These are phyloP conservation scores for Candida ortonii DNA, from an alignment of 805 yeast species.

Conservation along the genomic window DNA sequence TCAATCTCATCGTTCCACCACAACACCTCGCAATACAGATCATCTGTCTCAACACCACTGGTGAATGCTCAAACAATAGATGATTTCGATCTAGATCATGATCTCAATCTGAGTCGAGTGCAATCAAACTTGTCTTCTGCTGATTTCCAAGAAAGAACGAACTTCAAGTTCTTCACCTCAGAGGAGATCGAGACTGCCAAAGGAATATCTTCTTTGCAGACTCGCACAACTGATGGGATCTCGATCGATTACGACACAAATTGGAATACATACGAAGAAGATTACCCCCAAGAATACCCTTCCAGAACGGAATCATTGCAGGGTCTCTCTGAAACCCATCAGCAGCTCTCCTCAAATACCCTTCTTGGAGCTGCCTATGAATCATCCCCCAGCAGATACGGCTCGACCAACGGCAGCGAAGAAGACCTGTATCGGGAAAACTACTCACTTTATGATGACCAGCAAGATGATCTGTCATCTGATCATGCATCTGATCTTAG, in stretches of 20 bases:
- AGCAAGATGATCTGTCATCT: slow-evolving; percentile 16
- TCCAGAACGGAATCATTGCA: slow-evolving; percentile 7
- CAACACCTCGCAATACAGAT: slow-evolving; percentile 8
- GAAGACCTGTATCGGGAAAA: slow-evolving; percentile 18
- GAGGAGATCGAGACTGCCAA: slow-evolving; percentile 85
- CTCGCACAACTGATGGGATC: slow-evolving; percentile 26
- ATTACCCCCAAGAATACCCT: slow-evolving; percentile 23
- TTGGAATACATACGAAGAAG: slow-evolving; percentile 66
- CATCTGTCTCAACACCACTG: background rate
- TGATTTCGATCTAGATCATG: slow-evolving; percentile 17
- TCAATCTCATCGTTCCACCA: slow-evolving; percentile 75
- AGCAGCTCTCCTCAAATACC: background rate
- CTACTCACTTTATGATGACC: slow-evolving; percentile 20
- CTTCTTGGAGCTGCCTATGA: background rate
- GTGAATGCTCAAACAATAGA: slow-evolving; percentile 1
- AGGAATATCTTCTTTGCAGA: slow-evolving; percentile 74
- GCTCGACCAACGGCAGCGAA: slow-evolving; percentile 19
- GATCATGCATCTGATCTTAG: slow-evolving; percentile 14
- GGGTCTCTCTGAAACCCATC: slow-evolving; percentile 1
- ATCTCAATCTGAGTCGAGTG: slow-evolving; percentile 35
- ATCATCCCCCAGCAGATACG: slow-evolving; percentile 10
- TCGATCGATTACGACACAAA: slow-evolving; percentile 70
- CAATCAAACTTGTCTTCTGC: slow-evolving; percentile 35
- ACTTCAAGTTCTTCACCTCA: slow-evolving; percentile 78
- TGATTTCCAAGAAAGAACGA: slow-evolving; percentile 38